A percentile compares a stretch with the other conserved stretches of the same genome.
Evolutionary conservation across 768 basidiomycete species (phyloP).

Genomic region (Termitomyces sp.): DNA sequence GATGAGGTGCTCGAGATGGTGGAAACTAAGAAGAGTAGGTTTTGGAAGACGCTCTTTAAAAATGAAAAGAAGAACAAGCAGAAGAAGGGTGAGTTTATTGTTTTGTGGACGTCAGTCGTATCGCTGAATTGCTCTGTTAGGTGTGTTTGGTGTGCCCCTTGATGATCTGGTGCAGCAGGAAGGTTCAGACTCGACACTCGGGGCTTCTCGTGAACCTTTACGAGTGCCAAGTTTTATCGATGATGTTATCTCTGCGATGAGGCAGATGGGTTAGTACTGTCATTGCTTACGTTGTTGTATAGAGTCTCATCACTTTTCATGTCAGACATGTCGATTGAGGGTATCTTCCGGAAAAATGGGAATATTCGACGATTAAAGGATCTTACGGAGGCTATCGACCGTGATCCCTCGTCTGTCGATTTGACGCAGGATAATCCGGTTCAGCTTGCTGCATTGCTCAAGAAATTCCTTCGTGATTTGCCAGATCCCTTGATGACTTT

Average conservation of each 20-base stretch:
- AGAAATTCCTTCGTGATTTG: conserved; percentile 94
- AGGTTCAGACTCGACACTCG: conserved; percentile 92
- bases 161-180: conserved; percentile 91
- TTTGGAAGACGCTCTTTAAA: conserved; percentile 97
- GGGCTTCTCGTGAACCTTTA: conserved; percentile 78
- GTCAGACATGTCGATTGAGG: conserved; percentile 96
- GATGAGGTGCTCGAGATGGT: conserved; percentile 94
- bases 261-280: conserved; percentile 87
- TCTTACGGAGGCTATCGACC: conserved; percentile 87
- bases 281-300: neutral
- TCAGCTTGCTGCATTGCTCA: conserved; percentile 92
- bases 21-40: conserved; percentile 87
- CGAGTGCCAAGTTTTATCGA: conserved; percentile 97
- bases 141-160: conserved; percentile 89
- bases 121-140: conserved; percentile 31
- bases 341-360: conserved; percentile 97
- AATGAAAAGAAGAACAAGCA: conserved; percentile 87
- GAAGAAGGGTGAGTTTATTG: conserved; percentile 63
- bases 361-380: conserved; percentile 93
- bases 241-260: conserved; percentile 97
- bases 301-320: neutral
- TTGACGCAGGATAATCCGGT: conserved; percentile 93
- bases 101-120: neutral
- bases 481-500: conserved; percentile 96
- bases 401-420: conserved; percentile 90